phyloP scores from a whole-genome alignment of 2,329 filamentous ascomycete species.

The Sporothrix mexicana region DNA sequence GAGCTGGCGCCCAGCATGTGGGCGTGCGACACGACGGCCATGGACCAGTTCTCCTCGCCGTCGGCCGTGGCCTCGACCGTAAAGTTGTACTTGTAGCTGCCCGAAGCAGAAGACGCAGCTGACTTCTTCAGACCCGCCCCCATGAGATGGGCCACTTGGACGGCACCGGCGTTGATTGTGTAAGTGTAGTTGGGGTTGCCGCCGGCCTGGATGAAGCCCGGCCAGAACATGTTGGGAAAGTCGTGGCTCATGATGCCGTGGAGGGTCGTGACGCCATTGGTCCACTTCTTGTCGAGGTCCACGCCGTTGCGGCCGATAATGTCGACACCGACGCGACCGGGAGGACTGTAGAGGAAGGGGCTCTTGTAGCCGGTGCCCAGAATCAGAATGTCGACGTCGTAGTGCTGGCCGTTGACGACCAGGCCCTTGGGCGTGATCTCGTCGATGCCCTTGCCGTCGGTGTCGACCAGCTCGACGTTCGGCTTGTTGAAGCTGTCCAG shows the following conservation, averaged over 20 bases:
- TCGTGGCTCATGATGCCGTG: conserved; percentile 36
- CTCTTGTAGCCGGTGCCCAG: conserved; percentile 25
- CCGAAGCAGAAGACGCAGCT: not conserved
- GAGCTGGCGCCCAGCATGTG: conserved; percentile 4
- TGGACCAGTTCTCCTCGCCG: conserved; percentile 31
- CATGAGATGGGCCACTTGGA: conserved; percentile 35
- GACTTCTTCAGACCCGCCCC: not conserved
- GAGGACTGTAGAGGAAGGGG: conserved; percentile 33
- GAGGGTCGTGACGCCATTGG: conserved; percentile 31
- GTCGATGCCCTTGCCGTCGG: conserved; percentile 58
- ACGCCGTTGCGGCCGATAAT: conserved; percentile 32
- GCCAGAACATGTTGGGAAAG: conserved; percentile 40
- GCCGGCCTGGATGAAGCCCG: conserved; percentile 32
- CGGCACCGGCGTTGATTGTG: conserved; percentile 49
- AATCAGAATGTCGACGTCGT: conserved; percentile 47
- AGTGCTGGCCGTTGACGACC: conserved; percentile 50
- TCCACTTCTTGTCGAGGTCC: conserved; percentile 38
- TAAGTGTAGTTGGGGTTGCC: conserved; percentile 30
- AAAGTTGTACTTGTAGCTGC: not conserved
- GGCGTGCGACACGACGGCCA: not conserved
- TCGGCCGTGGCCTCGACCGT: conserved; percentile 26
- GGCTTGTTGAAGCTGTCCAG: conserved; percentile 62
- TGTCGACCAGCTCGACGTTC: conserved; percentile 66
- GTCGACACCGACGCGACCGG: conserved; percentile 30
- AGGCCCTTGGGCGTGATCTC: conserved; percentile 54